Conservation (phyloP, 202 grass and related monocot species). For the Setaria viridis region DNA sequence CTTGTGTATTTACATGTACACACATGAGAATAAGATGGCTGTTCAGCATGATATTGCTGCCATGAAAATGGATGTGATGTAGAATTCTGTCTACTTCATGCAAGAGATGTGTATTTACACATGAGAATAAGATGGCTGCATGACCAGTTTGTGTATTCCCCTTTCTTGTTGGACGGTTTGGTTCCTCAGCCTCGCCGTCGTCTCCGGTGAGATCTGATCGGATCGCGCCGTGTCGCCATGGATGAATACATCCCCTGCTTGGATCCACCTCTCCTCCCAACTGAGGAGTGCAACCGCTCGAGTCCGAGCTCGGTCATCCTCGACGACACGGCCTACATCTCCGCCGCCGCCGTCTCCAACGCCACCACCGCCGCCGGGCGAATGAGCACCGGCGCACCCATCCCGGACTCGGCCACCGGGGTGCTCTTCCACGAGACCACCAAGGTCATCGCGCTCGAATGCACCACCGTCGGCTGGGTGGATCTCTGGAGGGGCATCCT, state of each 20-base stretch:
- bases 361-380: neutral
- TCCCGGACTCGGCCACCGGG: neutral
- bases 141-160: too few relatives aligned
- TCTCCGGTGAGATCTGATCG: too few relatives aligned
- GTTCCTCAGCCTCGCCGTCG: too few relatives aligned
- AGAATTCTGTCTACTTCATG: too few relatives aligned
- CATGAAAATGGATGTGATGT: too few relatives aligned
- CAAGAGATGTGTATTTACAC: too few relatives aligned
- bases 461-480: neutral
- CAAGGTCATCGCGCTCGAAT: neutral
- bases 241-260: neutral
- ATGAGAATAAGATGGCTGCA: too few relatives aligned
- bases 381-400: neutral
- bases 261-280: neutral
- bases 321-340: neutral
- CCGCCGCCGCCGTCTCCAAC: neutral
- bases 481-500: constrained; percentile 36
- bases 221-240: neutral
- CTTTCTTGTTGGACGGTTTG: too few relatives aligned
- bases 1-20: too few relatives aligned
- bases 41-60: too few relatives aligned
- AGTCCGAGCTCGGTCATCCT: neutral
- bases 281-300: neutral
- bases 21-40: too few relatives aligned
- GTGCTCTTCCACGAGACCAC: neutral